A percentile compares a stretch with the other conserved stretches of the same genome.
Evolutionary conservation across 1,284 basidiomycete genomes (phyloP).

Genomic region (Cutaneotrichosporon cavernicola): DNA sequence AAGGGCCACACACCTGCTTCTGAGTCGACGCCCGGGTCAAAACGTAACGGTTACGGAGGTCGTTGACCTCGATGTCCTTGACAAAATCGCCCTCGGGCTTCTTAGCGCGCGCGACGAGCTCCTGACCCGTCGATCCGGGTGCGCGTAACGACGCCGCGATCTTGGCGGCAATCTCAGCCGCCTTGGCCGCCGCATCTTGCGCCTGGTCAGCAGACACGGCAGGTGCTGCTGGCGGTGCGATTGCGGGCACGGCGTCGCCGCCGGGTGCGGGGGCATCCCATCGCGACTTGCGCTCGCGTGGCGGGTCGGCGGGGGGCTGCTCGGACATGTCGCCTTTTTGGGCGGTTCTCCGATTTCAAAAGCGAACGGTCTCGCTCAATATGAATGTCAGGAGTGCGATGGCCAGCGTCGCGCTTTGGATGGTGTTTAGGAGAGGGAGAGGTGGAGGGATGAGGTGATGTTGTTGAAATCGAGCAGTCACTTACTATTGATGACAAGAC

Average conservation of each 20-base stretch:
- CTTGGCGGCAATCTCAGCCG: conserved; percentile 75
- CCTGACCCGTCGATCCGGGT: conserved; percentile 49
- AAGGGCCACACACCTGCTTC: conserved; percentile 64
- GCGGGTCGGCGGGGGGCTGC: conserved; percentile 5
- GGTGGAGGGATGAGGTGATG: conserved; percentile 1
- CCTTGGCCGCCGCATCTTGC: conserved; percentile 67
- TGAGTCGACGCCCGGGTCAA: conserved; percentile 93
- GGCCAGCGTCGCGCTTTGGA: not conserved
- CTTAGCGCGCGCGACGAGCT: conserved; percentile 60
- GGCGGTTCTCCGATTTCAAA: too few relatives aligned
- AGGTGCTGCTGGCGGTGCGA: conserved; percentile 44
- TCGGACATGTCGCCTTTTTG: conserved; percentile 18
- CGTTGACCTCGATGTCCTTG: conserved; percentile 96
- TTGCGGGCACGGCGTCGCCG: conserved; percentile 37
- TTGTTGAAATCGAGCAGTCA: conserved; percentile 1
- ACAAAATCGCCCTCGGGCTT: conserved; percentile 78
- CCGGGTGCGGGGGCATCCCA: conserved; percentile 47
- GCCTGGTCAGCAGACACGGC: conserved; percentile 54
- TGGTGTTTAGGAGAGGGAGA: not conserved
- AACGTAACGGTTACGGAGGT: conserved; percentile 90
- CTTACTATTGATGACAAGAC: not conserved
- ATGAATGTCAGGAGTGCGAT: not conserved
- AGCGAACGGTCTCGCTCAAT: not conserved
- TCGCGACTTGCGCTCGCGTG: conserved; percentile 24
- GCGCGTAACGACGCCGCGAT: conserved; percentile 74